These are phyloP conservation scores for Mycocentrospora acerina DNA, from an alignment of 2,329 filamentous ascomycete species.

Conservation along the genomic window DNA sequence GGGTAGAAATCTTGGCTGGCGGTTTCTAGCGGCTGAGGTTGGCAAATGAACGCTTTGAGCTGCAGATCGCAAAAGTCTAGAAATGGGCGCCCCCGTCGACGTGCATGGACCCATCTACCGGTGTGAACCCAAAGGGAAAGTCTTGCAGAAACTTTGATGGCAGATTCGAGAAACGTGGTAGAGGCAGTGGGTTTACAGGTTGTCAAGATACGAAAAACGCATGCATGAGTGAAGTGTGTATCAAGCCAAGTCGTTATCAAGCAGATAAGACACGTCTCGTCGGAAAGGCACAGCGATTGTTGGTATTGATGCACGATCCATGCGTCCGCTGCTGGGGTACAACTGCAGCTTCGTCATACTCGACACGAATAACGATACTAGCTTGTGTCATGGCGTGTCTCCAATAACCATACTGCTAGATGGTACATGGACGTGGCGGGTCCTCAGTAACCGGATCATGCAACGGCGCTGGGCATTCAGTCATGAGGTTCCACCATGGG, in stretches of 20 bases:
- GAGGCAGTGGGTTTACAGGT: no score
- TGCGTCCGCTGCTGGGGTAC: slow-evolving; percentile 15
- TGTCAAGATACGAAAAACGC: no score
- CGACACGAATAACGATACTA: slow-evolving; percentile 27
- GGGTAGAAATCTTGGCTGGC: slow-evolving; percentile 22
- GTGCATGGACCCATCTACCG: slow-evolving; percentile 20
- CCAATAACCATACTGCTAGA: slow-evolving; percentile 11
- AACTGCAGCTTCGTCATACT: slow-evolving; percentile 30
- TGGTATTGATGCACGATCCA: no score
- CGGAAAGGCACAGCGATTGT: slow-evolving; percentile 9
- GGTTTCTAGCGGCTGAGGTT: slow-evolving; percentile 26
- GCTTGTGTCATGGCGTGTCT: slow-evolving; percentile 28
- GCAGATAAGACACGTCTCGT: slow-evolving; percentile 5
- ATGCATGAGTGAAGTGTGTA: no score
- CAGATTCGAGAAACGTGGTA: slow-evolving; percentile 15
- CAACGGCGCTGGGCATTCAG: slow-evolving; percentile 11
- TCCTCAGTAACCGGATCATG: slow-evolving; percentile 16
- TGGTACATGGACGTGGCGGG: slow-evolving; percentile 20
- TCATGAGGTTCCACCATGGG: slow-evolving; percentile 15
- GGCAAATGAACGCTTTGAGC: slow-evolving; percentile 14
- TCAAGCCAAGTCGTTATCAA: no score
- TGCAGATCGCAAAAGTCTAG: slow-evolving; percentile 28
- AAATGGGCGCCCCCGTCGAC: slow-evolving; percentile 21
- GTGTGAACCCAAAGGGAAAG: no score
- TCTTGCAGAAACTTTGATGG: no score